phyloP scores from a whole-genome alignment of 352 stramenopile species.

The Pythium coloratum region DNA sequence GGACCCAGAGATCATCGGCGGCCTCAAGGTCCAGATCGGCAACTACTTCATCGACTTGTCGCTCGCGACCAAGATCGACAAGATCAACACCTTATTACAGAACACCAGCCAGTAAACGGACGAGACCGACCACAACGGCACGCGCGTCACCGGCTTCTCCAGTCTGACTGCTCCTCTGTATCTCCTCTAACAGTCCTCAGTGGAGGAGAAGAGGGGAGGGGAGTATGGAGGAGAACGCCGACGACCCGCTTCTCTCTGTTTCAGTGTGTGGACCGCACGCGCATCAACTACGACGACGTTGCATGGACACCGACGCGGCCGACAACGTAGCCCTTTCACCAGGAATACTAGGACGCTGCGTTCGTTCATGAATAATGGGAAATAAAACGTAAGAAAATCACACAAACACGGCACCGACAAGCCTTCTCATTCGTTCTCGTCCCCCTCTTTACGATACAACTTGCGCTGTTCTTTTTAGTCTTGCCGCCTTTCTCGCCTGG shows the following conservation, averaged over 20 bases:
- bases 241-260: not conserved
- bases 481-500: not conserved
- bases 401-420: not conserved
- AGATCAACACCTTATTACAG: constrained; percentile 87
- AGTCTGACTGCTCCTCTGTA: not conserved
- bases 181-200: not conserved
- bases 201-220: not conserved
- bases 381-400: constrained; percentile 6
- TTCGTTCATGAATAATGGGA: constrained; percentile 8
- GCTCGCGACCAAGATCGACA: constrained; percentile 94
- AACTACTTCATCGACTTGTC: constrained; percentile 98
- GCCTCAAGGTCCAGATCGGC: constrained; percentile 97
- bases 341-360: not conserved
- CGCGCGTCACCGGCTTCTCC: not conserved
- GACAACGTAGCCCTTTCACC: not conserved
- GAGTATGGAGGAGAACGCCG: not conserved
- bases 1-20: constrained; percentile 94
- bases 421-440: constrained; percentile 5
- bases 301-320: not conserved
- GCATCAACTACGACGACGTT: constrained; percentile 9
- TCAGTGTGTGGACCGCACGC: constrained; percentile 6
- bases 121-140: not conserved
- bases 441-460: constrained; percentile 21
- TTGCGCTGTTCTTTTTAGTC: not conserved
- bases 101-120: constrained; percentile 44